Conservation (phyloP, 2,329 filamentous ascomycete genomes). For the Microsporum ferrugineum region DNA sequence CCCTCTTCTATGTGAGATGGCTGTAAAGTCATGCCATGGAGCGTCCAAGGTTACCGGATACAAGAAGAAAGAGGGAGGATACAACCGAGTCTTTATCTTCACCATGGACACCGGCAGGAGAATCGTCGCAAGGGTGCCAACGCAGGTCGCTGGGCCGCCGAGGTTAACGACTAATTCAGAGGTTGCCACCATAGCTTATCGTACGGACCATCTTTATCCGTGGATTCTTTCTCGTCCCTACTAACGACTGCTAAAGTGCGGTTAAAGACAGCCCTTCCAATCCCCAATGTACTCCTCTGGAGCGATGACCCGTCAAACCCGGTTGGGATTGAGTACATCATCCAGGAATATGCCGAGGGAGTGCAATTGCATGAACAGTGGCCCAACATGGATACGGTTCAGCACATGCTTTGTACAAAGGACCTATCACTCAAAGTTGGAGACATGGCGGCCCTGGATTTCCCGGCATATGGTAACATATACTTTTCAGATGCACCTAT, state of each 20-base stretch:
- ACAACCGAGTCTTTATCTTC: conserved; percentile 25
- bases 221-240: neutral
- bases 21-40: conserved; percentile 2
- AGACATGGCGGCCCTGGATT: conserved; percentile 24
- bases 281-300: conserved; percentile 11
- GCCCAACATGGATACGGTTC: conserved; percentile 21
- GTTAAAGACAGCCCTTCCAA: conserved; percentile 13
- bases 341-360: conserved; percentile 26
- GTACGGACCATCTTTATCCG: neutral
- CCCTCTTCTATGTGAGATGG: conserved; percentile 7
- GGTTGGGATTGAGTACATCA: conserved; percentile 27
- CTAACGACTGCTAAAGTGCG: conserved; percentile 12
- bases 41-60: conserved; percentile 8
- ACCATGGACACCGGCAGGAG: conserved; percentile 14
- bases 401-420: conserved; percentile 27
- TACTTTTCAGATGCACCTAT: conserved; percentile 24
- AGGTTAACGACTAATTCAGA: conserved; percentile 24
- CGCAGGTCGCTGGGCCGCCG: conserved; percentile 11
- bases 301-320: conserved; percentile 15
- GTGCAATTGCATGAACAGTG: conserved; percentile 7
- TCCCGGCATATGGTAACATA: conserved; percentile 32
- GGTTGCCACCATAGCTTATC: conserved; percentile 27
- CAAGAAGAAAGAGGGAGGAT: conserved; percentile 15
- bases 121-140: conserved; percentile 15
- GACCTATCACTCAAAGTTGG: conserved; percentile 20